phyloP scores from a whole-genome alignment of 2,329 filamentous ascomycete species.

The Sporothrix schenckii region DNA sequence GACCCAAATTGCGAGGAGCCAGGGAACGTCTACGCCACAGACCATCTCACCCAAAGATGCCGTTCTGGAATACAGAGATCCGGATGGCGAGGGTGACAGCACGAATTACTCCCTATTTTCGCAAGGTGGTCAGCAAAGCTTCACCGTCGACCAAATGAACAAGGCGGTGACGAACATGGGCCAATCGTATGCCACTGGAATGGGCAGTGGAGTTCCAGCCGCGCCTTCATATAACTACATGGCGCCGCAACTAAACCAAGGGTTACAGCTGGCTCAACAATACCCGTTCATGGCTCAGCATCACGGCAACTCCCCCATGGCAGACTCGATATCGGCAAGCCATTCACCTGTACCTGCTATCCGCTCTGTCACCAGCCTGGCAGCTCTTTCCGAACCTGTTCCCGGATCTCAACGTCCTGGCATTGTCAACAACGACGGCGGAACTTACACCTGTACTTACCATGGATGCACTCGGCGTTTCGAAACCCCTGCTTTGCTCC shows the following conservation, averaged over 20 bases:
- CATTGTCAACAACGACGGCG: constrained; percentile 71
- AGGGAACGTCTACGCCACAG: constrained; percentile 62
- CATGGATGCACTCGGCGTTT: constrained; percentile 88
- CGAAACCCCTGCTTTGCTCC: constrained; percentile 80
- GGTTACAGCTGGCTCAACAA: constrained; percentile 53
- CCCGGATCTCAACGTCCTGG: constrained; percentile 54
- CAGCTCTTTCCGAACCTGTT: constrained; percentile 38
- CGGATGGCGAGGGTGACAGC: constrained; percentile 60
- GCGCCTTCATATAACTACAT: constrained; percentile 41
- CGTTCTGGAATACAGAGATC: constrained; percentile 78
- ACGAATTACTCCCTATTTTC: constrained; percentile 70
- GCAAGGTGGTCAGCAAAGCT: constrained; percentile 52
- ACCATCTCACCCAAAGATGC: constrained; percentile 96
- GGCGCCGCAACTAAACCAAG: constrained; percentile 43
- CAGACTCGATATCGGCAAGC: constrained; percentile 18
- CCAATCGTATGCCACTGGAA: constrained; percentile 36
- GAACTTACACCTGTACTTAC: constrained; percentile 95
- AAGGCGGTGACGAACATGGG: constrained; percentile 42
- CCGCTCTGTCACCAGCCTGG: constrained; percentile 39
- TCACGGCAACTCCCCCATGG: not conserved
- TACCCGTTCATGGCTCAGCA: constrained; percentile 52
- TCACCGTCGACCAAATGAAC: constrained; percentile 42
- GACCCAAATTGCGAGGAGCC: constrained; percentile 47
- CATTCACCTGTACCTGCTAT: constrained; percentile 24
- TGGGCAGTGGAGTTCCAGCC: constrained; percentile 35